These are phyloP conservation scores for Yarrowia keelungensis DNA, from an alignment of 805 yeast species.

Conservation along the genomic window DNA sequence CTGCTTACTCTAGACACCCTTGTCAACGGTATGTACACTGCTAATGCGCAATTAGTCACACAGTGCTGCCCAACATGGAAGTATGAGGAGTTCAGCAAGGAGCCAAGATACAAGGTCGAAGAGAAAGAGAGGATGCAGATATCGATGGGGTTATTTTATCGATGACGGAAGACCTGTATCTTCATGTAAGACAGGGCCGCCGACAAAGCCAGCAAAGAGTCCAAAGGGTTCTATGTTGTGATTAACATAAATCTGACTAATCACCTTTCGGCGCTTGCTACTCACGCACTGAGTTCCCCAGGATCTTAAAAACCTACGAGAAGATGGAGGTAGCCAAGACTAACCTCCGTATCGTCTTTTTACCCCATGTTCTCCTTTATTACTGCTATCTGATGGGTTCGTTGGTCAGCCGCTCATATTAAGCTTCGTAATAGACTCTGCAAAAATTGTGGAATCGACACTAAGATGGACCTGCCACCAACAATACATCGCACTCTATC, in stretches of 20 bases:
- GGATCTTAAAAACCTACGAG: no score
- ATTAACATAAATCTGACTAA: slow-evolving; percentile 18
- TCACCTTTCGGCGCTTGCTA: not conserved
- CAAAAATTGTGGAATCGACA: slow-evolving; percentile 36
- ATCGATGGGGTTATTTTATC: not conserved
- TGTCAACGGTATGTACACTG: not conserved
- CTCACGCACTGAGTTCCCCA: no score
- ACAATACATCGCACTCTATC: slow-evolving; percentile 35
- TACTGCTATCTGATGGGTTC: slow-evolving; percentile 14
- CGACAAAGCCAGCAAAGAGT: not conserved
- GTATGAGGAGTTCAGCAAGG: not conserved
- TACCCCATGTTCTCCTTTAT: not conserved
- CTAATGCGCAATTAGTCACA: slow-evolving; percentile 23
- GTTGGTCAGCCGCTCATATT: slow-evolving; percentile 23
- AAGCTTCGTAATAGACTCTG: slow-evolving; percentile 35
- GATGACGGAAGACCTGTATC: not conserved
- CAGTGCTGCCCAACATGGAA: slow-evolving; percentile 4
- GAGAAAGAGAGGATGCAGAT: not conserved
- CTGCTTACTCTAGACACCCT: not conserved
- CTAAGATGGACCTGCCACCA: slow-evolving; percentile 28
- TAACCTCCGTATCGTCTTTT: no score
- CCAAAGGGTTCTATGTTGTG: slow-evolving; percentile 11
- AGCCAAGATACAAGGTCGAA: not conserved
- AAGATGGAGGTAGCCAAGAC: no score
- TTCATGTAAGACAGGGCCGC: not conserved